Conservation (phyloP, 495 filamentous ascomycete species). For the Xylaria castorea region DNA sequence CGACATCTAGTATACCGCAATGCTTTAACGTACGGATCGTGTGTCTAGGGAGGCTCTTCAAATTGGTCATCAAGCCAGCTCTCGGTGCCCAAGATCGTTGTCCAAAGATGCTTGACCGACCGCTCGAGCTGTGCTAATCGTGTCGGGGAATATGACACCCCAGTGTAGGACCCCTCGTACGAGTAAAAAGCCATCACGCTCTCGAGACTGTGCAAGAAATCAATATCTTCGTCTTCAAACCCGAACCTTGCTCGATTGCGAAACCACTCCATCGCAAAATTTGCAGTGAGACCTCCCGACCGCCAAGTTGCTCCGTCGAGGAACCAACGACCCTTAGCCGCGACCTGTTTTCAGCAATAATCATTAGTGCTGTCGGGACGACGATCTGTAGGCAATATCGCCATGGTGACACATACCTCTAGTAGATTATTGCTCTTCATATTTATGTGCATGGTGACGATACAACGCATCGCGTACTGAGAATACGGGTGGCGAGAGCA, state of each 20-base stretch:
- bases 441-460: constrained; percentile 13
- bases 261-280: constrained; percentile 6
- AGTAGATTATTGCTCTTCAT: constrained; percentile 17
- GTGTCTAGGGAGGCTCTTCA: background rate
- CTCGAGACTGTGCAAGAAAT: constrained; percentile 16
- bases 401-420: background rate
- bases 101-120: constrained; percentile 21
- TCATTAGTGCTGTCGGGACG: background rate
- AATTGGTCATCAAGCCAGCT: background rate
- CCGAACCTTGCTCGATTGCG: background rate
- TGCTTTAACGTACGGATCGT: background rate
- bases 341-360: background rate
- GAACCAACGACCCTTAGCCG: constrained; percentile 14
- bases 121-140: constrained; percentile 15
- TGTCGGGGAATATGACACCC: constrained; percentile 8
- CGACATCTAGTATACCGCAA: background rate
- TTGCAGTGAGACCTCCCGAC: constrained; percentile 12
- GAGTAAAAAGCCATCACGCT: constrained; percentile 18
- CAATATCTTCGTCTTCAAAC: constrained; percentile 16
- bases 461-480: constrained; percentile 11
- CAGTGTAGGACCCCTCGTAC: constrained; percentile 1
- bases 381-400: background rate
- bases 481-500: constrained; percentile 4
- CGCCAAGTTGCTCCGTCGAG: constrained; percentile 21
- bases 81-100: constrained; percentile 3